Evolutionary conservation across 129 eudicot species (phyloP), one percentile per base, ranked within the genome.

Genomic region (Centrapalus pauciflorus): DNA sequence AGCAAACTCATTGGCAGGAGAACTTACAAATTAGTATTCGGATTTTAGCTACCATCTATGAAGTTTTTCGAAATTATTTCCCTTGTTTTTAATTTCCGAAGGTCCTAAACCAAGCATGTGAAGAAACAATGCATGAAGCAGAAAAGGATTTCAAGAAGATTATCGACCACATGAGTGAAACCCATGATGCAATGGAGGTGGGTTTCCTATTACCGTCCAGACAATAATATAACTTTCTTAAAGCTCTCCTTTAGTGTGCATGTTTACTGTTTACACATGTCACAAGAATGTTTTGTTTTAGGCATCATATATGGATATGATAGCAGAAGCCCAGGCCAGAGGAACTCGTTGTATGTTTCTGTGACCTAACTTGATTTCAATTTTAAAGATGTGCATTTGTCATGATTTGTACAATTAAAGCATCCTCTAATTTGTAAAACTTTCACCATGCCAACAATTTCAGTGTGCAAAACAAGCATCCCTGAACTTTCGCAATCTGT

Each of bases 21-120:
- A 0, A 57, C 4, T 61, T 58, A 33, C 24, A 17, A 61, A 26
- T 61, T 25, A 19, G 10, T 2, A 33, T 2, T 35, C 9, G 28
- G 10, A 35, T 14, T 32, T 52, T 24, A 20, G 23, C 40, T 35
- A 23, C 51, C 27, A 49, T 7, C 38, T 56, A 9, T 12, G 4
- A 10, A 13, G 12, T 38, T 26, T 14, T 56, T 51, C 19, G 26
- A 34, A 27, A 54, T 12, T 54, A 54, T 73, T 59, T 54, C 62
- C 32, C 59, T 7, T 30, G 58, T 64, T 66, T 23, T 26, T 43
- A 28, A n/a, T 43, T 74, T 56, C 37, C 43, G 49, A 34, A 89
- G 96, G 79, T 84, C 62, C 96, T 86, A 69, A 71, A 77, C 24
- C 95, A 81, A 81, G 79, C 79, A 72, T 83, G 96, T 62, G 84